A percentile compares a stretch with the other conserved stretches of the same genome.
Conservation (phyloP, 495 filamentous ascomycete species). For the Penicillium alfredii region DNA sequence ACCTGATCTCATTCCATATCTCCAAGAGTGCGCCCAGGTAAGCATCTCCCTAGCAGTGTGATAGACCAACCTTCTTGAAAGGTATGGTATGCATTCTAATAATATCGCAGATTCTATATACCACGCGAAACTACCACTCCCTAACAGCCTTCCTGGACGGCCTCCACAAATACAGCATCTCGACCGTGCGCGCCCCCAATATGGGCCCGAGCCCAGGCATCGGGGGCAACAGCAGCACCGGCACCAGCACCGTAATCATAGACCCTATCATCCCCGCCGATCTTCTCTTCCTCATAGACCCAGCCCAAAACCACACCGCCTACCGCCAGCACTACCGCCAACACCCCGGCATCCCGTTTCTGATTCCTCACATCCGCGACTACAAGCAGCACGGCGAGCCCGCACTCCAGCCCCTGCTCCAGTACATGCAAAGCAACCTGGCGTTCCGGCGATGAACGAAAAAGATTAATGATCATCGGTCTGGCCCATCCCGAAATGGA, state of each 20-base stretch:
- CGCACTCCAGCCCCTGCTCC: slow-evolving; percentile 28
- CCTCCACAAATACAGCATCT: slow-evolving; percentile 29
- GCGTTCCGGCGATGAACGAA: background rate
- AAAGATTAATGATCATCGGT: too few species aligned
- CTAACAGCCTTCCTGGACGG: slow-evolving; percentile 34
- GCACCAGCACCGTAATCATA: slow-evolving; percentile 14
- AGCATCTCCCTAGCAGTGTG: too few species aligned
- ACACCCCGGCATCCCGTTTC: slow-evolving; percentile 35
- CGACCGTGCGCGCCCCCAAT: slow-evolving; percentile 13
- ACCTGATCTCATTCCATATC: slow-evolving; percentile 25
- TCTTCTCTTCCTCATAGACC: slow-evolving; percentile 19
- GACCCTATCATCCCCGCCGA: slow-evolving; percentile 23
- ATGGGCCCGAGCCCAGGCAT: slow-evolving; percentile 1
- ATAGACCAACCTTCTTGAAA: too few species aligned
- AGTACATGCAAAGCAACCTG: slow-evolving; percentile 18
- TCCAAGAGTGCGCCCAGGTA: slow-evolving; percentile 36
- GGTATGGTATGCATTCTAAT: too few species aligned
- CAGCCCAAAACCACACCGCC: slow-evolving; percentile 28
- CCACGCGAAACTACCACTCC: slow-evolving; percentile 30
- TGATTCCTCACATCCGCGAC: slow-evolving; percentile 36
- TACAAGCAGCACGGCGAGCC: slow-evolving; percentile 26
- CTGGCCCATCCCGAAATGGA: too few species aligned
- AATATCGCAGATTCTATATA: slow-evolving; percentile 28
- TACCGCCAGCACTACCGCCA: slow-evolving; percentile 33
- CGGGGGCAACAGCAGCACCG: slow-evolving; percentile 11